Base-by-base conservation (phyloP, 2,329 filamentous ascomycete genomes). In the Trichoderma arundinaceum region DNA sequence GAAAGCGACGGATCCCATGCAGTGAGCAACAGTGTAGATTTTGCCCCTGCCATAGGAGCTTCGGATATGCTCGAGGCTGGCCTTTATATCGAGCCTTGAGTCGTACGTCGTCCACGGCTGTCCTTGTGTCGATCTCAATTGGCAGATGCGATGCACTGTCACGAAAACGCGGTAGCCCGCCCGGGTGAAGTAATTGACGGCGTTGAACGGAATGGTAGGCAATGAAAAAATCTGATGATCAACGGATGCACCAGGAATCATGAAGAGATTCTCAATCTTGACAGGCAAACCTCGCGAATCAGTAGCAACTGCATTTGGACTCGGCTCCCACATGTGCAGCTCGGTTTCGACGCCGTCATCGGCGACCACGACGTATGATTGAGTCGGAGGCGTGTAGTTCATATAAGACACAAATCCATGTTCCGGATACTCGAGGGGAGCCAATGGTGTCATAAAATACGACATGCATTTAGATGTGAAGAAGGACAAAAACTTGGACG, bases 181-280 rank as follows among this genome's bases (percentile, higher is more conserved):
- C 1, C 82, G 77, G 2, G 81, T 84, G 72, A 90, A 85, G 75
- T 88, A 88, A 71, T 89, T 86, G 68, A 90, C 81, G 0, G 86
- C 81, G 72, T 90, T 89, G 68, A 82, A 83, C n/a, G 81, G 80
- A 63, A 90, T 87, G 2, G 87, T 89, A 1, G 87, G 86, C 33
- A 88, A 78, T 0, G 87, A 82, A 68, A 81, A 90, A 61, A 89
- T 87, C 68, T 86, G 83, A 69, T 90, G 84, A 72, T 89, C 85
- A 1, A 90, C 87, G 1, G 84, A 80, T 0, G 86, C 86, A 19
- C 87, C 88, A 0, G 87, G 86, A 51, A 90, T 80, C 79, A 90
- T 82, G 67, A 90, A 82, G 6, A 90, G 75, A 67, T 84, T 84
- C 71, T 80, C 80, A 5, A 64, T 46, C 13, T 59, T 53, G 8